Evolutionary conservation across 108 stramenopile species (phyloP).

Genomic region (Bacterosira constricta): DNA sequence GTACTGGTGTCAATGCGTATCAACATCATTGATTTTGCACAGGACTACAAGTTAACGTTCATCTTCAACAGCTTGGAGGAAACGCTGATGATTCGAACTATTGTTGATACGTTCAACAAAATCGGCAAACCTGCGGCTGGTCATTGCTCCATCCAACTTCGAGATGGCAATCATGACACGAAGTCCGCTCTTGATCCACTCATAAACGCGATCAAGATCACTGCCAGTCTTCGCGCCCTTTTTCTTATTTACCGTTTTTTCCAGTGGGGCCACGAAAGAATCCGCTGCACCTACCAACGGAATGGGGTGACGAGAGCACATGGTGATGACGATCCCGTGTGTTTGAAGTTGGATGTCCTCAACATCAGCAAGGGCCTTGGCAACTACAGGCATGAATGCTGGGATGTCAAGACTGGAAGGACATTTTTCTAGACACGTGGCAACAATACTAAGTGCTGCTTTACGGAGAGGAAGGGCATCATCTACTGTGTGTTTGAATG

Average conservation of each 20-base stretch:
- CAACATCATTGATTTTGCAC: no score
- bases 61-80: conserved; percentile 47
- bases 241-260: conserved; percentile 88
- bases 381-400: conserved; percentile 79
- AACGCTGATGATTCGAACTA: conserved; percentile 50
- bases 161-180: conserved; percentile 73
- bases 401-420: conserved; percentile 70
- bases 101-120: conserved; percentile 63
- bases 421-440: conserved; percentile 89
- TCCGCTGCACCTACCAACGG: conserved; percentile 69
- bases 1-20: no score
- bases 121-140: conserved; percentile 68
- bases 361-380: conserved; percentile 72
- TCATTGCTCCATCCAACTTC: conserved; percentile 72
- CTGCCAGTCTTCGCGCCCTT: conserved; percentile 78
- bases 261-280: conserved; percentile 74
- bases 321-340: conserved; percentile 81
- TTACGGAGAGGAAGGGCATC: conserved; percentile 96
- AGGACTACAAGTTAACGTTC: conserved; percentile 8
- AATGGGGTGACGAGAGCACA: conserved; percentile 68
- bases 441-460: conserved; percentile 88
- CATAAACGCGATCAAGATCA: conserved; percentile 79
- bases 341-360: conserved; percentile 86
- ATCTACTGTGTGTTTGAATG: conserved; percentile 98
- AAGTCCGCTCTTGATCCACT: conserved; percentile 86